Percentiles rank a stretch among this genome's conserved stretches.
phyloP scores from a whole-genome alignment of 495 filamentous ascomycete species.

The Lophium mytilinum region DNA sequence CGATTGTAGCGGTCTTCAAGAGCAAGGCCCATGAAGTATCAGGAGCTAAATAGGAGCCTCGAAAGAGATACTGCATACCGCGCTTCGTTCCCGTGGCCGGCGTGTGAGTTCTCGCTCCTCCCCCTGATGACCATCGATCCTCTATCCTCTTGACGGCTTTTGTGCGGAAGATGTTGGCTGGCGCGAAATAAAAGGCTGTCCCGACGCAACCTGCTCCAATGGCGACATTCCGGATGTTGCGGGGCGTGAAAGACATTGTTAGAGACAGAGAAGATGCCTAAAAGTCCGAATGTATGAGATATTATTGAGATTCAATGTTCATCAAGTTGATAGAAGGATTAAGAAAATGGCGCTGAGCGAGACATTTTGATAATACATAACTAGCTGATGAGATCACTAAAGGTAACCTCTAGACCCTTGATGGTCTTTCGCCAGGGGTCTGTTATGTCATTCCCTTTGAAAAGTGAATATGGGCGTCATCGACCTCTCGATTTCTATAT shows the following conservation, averaged over 20 bases:
- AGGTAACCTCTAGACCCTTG: background rate
- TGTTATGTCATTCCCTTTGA: background rate
- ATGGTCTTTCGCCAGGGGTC: background rate
- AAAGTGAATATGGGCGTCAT: slow-evolving; percentile 8
- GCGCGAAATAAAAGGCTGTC: slow-evolving; percentile 17
- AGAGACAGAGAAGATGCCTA: background rate
- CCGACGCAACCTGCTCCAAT: slow-evolving; percentile 25
- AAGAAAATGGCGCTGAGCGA: background rate
- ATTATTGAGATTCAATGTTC: background rate
- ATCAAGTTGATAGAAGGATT: background rate
- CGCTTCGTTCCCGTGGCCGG: slow-evolving; percentile 21
- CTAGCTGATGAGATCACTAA: background rate
- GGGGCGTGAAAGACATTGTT: background rate
- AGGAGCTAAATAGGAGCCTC: background rate
- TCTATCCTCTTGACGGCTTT: slow-evolving; percentile 24
- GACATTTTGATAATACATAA: background rate
- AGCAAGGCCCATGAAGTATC: too few species aligned
- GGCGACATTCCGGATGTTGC: slow-evolving; percentile 22
- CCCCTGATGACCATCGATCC: slow-evolving; percentile 24
- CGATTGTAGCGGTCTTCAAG: too few species aligned
- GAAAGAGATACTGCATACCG: slow-evolving; percentile 10
- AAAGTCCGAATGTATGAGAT: too few species aligned
- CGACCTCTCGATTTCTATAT: background rate
- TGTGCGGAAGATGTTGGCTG: slow-evolving; percentile 24
- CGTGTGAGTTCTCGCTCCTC: slow-evolving; percentile 24